Evolutionary conservation across 176 grass and related monocot species (phyloP), one percentile per base, ranked within the genome.

Genomic region (Guadua angustifolia): DNA sequence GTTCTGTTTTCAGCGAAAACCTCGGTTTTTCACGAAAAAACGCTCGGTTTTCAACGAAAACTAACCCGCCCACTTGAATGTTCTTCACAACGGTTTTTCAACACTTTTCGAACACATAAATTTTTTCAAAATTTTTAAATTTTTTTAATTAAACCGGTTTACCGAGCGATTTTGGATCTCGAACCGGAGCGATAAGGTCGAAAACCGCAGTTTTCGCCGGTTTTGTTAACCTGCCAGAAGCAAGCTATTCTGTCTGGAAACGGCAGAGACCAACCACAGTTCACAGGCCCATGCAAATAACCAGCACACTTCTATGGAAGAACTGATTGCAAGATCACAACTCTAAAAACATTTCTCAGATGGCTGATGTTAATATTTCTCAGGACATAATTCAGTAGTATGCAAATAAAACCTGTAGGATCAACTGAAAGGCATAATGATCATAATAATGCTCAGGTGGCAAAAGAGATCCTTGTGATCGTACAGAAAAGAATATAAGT

Each of bases 401-500:
- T 5, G 22, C 10, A 63, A 36, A 77, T 57, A 40, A 18, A 57
- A 44, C 21, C 11, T 7, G 17, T 36, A 40, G 38, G 49, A 59
- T 56, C 22, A 36, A 22, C 50, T 59, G 13, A 4, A 5, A 78
- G 16, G 52, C 74, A 69, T 66, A 66, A 43, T 12, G 32, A n/a
- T 21, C 16, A 17, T 21, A 66, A 25, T 75, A 45, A 39, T 12
- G 16, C 62, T 70, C 62, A 25, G 12, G 43, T 6, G 32, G 53
- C 73, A 77, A 76, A 61, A 43, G 19, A 46, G 29, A 39, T 53
- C 14, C 45, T 50, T 82, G 19, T 21, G 5, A 64, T 77, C 33
- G 64, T 83, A 78, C 64, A 78, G 5, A 26, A 77, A 4, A 69
- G 61, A 62, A 71, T 38, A 69, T 5, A 70, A 52, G n/a, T 77